Evolutionary conservation across 345 rosid species (phyloP).

Genomic region (Trapa bicornis): DNA sequence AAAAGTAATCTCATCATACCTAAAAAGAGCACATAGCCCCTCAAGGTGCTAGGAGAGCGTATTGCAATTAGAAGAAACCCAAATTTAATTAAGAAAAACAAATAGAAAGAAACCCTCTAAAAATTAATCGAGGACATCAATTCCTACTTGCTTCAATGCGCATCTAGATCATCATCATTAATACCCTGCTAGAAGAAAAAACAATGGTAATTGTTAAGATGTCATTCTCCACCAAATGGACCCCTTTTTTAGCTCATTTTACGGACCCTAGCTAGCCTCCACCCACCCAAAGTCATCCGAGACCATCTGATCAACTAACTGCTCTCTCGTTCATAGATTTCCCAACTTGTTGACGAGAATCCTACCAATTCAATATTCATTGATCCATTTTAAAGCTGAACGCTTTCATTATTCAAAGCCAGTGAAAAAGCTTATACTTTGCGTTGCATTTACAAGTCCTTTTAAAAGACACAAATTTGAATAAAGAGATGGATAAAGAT

Average conservation of each 20-base stretch:
- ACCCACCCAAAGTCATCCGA: neutral
- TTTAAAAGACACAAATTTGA: too few relatives aligned
- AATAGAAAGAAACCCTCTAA: neutral
- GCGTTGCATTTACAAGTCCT: too few relatives aligned
- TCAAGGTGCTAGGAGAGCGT: neutral
- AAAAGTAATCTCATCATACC: neutral
- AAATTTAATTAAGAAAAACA: neutral
- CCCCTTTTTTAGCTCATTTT: neutral
- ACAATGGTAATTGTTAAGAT: constrained; percentile 4
- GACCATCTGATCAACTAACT: neutral
- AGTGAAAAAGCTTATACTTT: too few relatives aligned
- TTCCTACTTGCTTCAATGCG: neutral
- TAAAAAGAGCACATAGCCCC: neutral
- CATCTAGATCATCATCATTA: neutral
- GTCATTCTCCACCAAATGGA: constrained; percentile 7
- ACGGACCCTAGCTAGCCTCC: neutral
- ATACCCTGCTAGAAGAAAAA: neutral
- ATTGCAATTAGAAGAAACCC: neutral
- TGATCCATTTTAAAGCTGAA: neutral
- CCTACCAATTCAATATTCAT: neutral
- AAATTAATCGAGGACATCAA: neutral
- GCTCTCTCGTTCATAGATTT: neutral
- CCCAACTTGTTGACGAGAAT: neutral
- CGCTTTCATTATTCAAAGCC: neutral
- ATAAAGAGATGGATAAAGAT: too few relatives aligned